Evolutionary conservation across 1,139 yeast genomes (phyloP).

Genomic region (Zhuliangozyma parablackwelliae): DNA sequence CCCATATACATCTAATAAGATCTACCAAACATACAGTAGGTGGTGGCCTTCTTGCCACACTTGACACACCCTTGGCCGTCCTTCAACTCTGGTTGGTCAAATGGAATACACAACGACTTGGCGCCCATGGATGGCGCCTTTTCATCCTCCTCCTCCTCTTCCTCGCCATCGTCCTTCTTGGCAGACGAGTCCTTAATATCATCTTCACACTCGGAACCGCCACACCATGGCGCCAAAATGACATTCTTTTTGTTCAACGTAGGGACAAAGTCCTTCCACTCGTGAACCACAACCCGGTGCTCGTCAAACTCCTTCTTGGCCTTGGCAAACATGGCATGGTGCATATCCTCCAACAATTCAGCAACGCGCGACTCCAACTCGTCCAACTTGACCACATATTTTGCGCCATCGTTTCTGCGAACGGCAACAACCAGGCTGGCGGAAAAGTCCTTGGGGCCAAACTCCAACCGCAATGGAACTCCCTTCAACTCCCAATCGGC

Average conservation of each 20-base stretch:
- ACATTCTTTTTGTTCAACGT: constrained; percentile 88
- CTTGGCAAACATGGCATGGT: constrained; percentile 61
- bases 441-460: constrained; percentile 92
- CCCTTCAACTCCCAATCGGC: constrained; percentile 98
- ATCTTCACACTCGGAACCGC: constrained; percentile 89
- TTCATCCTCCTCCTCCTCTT: constrained; percentile 77
- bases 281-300: constrained; percentile 75
- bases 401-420: constrained; percentile 86
- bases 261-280: constrained; percentile 92
- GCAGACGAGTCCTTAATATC: constrained; percentile 93
- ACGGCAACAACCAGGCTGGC: constrained; percentile 79
- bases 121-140: constrained; percentile 99
- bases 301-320: constrained; percentile 82
- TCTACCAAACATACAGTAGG: constrained; percentile 94
- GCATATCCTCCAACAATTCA: constrained; percentile 75
- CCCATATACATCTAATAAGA: constrained; percentile 63
- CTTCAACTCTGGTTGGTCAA: constrained; percentile 80
- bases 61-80: constrained; percentile 80
- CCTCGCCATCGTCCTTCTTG: constrained; percentile 73
- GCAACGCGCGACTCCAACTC: constrained; percentile 69
- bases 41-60: constrained; percentile 71
- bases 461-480: constrained; percentile 86
- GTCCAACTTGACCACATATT: constrained; percentile 59
- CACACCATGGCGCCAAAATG: constrained; percentile 96
- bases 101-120: constrained; percentile 94